Evolutionary conservation across 768 basidiomycete species (phyloP).

Genomic region (Rhodotorula paludigena): DNA sequence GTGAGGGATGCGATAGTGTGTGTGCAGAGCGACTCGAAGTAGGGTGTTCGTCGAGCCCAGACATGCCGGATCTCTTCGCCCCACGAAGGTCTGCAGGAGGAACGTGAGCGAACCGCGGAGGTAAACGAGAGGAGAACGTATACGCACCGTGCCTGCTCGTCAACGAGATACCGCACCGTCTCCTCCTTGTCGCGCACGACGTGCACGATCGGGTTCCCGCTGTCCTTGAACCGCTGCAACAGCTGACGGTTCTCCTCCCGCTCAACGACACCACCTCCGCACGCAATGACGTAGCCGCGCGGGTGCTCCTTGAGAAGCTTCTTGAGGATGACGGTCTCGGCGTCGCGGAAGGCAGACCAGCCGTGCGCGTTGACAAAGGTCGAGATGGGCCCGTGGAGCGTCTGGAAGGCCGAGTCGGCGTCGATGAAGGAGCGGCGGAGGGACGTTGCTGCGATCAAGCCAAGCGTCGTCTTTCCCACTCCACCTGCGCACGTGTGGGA

Average conservation of each 20-base stretch:
- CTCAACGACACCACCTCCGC: constrained; percentile 96
- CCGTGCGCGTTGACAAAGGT: constrained; percentile 64
- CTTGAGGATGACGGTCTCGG: constrained; percentile 64
- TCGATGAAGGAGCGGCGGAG: constrained; percentile 73
- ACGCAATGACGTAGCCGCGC: constrained; percentile 68
- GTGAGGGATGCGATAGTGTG: constrained; percentile 41
- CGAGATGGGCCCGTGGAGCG: constrained; percentile 45
- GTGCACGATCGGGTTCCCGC: constrained; percentile 62
- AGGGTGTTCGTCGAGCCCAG: constrained; percentile 36
- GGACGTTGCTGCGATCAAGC: constrained; percentile 65
- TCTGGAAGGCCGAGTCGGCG: constrained; percentile 71
- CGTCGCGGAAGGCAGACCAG: constrained; percentile 79
- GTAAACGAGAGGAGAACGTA: neutral
- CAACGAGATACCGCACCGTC: constrained; percentile 38
- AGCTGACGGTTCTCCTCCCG: constrained; percentile 65
- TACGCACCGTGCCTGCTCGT: constrained; percentile 33
- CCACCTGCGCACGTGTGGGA: constrained; percentile 28
- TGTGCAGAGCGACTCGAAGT: constrained; percentile 35
- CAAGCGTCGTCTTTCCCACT: constrained; percentile 78
- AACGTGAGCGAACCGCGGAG: neutral
- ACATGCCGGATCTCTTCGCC: constrained; percentile 38
- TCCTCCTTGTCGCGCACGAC: constrained; percentile 59
- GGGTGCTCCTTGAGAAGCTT: constrained; percentile 60
- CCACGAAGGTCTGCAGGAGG: constrained; percentile 18
- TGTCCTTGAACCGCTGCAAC: constrained; percentile 59